Base-by-base conservation (phyloP, 1,284 basidiomycete species). In the Malassezia pachydermatis region DNA sequence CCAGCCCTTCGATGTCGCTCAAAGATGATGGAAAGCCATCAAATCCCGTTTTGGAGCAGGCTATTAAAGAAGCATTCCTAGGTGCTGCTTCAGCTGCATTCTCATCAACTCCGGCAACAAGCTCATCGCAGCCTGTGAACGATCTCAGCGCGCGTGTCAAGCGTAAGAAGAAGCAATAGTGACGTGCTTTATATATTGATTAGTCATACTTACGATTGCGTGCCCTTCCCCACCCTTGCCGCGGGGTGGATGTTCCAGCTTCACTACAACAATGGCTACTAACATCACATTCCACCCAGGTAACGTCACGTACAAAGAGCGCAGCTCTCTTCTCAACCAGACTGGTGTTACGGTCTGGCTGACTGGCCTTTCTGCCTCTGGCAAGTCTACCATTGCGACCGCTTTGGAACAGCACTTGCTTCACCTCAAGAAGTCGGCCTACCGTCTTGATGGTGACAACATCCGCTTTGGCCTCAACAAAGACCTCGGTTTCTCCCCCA, bases 361-460 rank as follows among this genome's bases (percentile, higher is more conserved):
- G 24, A 64, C 58, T 16, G 60, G 59, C 48, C 59, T 63, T 16
- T 59, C 65, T 16, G 56, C 61, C 2, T 65, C 57, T 46, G 60
- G 64, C 25, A 73, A 95, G 86, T 95, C 89, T 14, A 98, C 94
- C 23, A 88, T 99, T 64, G 94, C 88, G 1, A 89, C 87, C 59
- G 94, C 94, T 11, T 79, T 99, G 59, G 92, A 99, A 74, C 89
- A 96, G 73, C 86, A 92, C 72, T 80, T 99, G 13, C 78, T 99
- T 45, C 86, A 90, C 73, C 76, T 84, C 48, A 79, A 81, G 55
- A 86, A 85, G 65, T 88, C 87, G 63, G 77, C 84, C 34, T 98
- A 94, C 76, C 82, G 92, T 34, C 78, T 99, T 20, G 92, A 99
- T 69, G 92, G 92, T 4, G 92, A 98, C 76, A 98, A 98, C 74